Conservation (phyloP, 176 grass and related monocot genomes). For the Oryza rufipogon region DNA sequence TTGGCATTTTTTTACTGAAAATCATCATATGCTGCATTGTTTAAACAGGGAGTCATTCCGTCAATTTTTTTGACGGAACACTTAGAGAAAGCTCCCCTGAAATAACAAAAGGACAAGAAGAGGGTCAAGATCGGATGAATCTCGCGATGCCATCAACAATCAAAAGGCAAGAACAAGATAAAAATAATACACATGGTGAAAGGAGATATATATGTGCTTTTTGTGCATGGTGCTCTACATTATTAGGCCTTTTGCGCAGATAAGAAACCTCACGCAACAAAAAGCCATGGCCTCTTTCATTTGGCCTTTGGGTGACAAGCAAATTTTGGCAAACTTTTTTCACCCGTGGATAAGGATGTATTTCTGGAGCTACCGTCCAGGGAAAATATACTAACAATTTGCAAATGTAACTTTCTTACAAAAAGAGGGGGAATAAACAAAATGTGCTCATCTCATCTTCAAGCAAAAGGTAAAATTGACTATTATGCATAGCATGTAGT, state of each 20-base stretch:
- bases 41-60: no score
- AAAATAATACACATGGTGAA: background rate
- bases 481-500: background rate
- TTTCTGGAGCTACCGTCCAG: background rate
- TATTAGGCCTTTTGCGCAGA: conserved; percentile 21
- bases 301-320: conserved; percentile 17
- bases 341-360: conserved; percentile 6
- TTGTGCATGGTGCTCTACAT: conserved; percentile 21
- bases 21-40: background rate
- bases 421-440: background rate
- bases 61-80: background rate
- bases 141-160: background rate
- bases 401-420: background rate
- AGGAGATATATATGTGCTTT: background rate
- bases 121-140: background rate
- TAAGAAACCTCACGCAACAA: background rate
- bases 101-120: background rate
- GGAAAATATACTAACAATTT: conserved; percentile 2
- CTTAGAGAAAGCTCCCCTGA: background rate
- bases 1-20: background rate
- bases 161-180: background rate
- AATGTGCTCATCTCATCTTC: background rate
- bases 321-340: conserved; percentile 7
- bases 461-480: background rate
- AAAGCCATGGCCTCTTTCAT: background rate